Evolutionary conservation across 352 stramenopile genomes (phyloP), one percentile per base, ranked within the genome.

Genomic region (Blastocystis sp.): DNA sequence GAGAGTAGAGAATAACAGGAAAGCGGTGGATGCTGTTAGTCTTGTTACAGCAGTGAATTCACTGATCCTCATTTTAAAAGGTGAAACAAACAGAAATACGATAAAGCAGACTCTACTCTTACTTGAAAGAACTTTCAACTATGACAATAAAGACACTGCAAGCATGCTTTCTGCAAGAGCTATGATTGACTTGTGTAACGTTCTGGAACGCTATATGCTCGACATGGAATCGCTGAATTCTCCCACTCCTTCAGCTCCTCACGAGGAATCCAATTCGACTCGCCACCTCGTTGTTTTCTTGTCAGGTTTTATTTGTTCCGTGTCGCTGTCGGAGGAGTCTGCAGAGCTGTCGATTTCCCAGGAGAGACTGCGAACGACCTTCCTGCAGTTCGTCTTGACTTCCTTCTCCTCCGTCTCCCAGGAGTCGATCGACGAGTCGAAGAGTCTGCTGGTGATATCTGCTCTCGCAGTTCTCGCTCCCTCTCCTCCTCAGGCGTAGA

Each of bases 401-500:
- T 43, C 47, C n/a, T 84, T 84, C 47, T n/a, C 54, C 18, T 18
- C 53, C 18, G 47, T 84, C 29, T 66, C 53, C 43, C 20, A 64
- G 50, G 53, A 84, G n/a, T 41, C 20, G n/a, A 53, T 84, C n/a
- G 73, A 84, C 50, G 73, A 84, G 8, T 37, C 23, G 54, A 55
- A 84, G 7, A 66, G 50, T 66, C 73, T 84, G 26, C 73, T 84
- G 11, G 37, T 84, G 47, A 84, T 84, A 37, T 26, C 59, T 26
- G 73, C 47, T 7, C 73, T 84, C 3, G 59, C 73, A 7, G 73
- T 84, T 69, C 7, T 18, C 45, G 47, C 3, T 62, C 2, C 6
- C 39, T 66, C 9, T 18, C 39, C 13, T 45, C 7, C 15, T 66
- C 1, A 68, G 7, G 3, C 15, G 6, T 47, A 84, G 73, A 56